Evolutionary conservation across 176 grass and related monocot species (phyloP), one percentile per base, ranked within the genome.

Genomic region (Musa troglodytarum): DNA sequence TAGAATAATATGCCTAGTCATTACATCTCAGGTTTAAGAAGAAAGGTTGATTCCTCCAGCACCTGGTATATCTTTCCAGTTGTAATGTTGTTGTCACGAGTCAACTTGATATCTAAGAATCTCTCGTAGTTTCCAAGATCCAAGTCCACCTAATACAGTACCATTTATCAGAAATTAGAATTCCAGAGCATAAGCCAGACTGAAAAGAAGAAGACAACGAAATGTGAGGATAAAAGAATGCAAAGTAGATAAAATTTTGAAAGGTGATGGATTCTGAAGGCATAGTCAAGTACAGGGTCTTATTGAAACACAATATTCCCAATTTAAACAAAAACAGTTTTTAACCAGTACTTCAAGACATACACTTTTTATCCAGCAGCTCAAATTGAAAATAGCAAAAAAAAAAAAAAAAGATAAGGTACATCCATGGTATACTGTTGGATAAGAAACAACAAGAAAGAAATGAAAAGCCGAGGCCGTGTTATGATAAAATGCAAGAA

Each of bases 121-220:
- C 84, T 78, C 75, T 86, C 84, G 54, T 86, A 86, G 75, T 86
- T 86, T 65, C 84, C 84, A 75, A 86, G 84, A 70, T 86, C 84
- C 69, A 86, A 65, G 68, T 86, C 84, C 58, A 82, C 84, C 84
- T 86, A 69, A 63, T 71, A 74, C 14, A 74, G 29, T 14, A 53
- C 20, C 2, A 65, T 70, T 63, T 78, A 43, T 69, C 5, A 70
- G 29, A 17, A 75, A 10, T 34, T 49, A 29, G 13, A 15, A 69
- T 17, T 49, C 16, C 34, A 43, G 34, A 43, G 34, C 34, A 43
- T 34, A 68, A 29, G 11, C 28, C 2, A 34, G 22, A 69, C 29
- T 49, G 7, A 62, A 2, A 62, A 62, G 20, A 19, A 62, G 13
- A 71, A 52, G 50, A 71, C 26, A 68, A 68, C 4, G 13, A 29